phyloP scores from a whole-genome alignment of 2,329 filamentous ascomycete species.

The Calonectria naviculata region DNA sequence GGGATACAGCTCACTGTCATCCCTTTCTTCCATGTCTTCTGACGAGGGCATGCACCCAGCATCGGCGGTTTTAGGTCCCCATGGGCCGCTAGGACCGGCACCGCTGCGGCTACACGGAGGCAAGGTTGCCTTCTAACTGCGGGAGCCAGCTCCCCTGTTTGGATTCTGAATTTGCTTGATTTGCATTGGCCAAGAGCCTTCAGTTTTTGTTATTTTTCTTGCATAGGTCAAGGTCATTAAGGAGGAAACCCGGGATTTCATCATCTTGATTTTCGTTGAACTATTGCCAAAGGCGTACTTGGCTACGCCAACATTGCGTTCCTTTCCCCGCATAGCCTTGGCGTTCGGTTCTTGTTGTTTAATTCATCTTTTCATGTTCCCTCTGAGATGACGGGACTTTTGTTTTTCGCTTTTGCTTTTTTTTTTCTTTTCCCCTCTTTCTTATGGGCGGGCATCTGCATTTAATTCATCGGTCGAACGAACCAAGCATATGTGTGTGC shows the following conservation, averaged over 20 bases:
- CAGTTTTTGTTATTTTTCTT: slow-evolving; percentile 23
- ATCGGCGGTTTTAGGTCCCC: slow-evolving; percentile 43
- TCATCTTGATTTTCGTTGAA: slow-evolving; percentile 27
- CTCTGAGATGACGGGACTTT: neutral
- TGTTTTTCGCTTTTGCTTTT: neutral
- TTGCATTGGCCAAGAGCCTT: slow-evolving; percentile 13
- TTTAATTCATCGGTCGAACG: slow-evolving; percentile 29
- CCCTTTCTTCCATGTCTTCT: slow-evolving; percentile 54
- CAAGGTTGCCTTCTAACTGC: slow-evolving; percentile 49
- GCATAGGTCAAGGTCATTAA: slow-evolving; percentile 22
- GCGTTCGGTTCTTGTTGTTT: slow-evolving; percentile 31
- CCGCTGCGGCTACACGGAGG: slow-evolving; percentile 51
- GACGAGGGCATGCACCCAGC: slow-evolving; percentile 50
- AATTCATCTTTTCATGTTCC: slow-evolving; percentile 9
- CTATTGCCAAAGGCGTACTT: slow-evolving; percentile 26
- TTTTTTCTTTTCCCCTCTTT: slow-evolving; percentile 10
- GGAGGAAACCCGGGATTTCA: slow-evolving; percentile 13
- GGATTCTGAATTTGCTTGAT: slow-evolving; percentile 23
- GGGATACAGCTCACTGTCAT: slow-evolving; percentile 52
- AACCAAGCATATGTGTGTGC: slow-evolving; percentile 23
- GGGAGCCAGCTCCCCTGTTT: slow-evolving; percentile 20
- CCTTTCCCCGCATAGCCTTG: slow-evolving; percentile 42
- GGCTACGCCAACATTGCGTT: slow-evolving; percentile 31
- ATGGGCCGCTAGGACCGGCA: slow-evolving; percentile 45
- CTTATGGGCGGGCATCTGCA: slow-evolving; percentile 28